Evolutionary conservation across 345 rosid species (phyloP), one percentile per base, ranked within the genome.

Genomic region (Lumnitzera racemosa): DNA sequence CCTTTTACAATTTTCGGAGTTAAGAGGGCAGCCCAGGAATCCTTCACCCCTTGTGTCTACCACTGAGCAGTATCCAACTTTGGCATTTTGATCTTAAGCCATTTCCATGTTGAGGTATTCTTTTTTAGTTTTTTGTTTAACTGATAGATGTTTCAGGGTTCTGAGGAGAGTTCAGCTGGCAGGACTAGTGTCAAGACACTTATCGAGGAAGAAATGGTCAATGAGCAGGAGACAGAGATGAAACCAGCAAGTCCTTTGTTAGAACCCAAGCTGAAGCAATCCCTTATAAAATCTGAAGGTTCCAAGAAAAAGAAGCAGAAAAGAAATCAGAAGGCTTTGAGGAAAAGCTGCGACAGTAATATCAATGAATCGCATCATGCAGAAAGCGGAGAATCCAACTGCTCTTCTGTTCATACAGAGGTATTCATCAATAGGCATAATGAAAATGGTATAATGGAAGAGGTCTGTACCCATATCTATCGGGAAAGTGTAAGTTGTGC

Each of bases 171-270:
- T 58, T 70, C 67, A 53, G 54, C 71, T 57, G 62, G 73, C 46
- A 84, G 79, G 73, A 87, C 94, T 61, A 88, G 96, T 68, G 89
- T 95, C 72, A 90, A 90, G 83, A 83, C 74, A 67, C 99, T 90
- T 66, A 87, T 95, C 20, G 99, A 92, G 66, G 89, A 90, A 72
- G 99, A 90, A 73, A 84, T 90, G 83, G 72, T 78, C 46, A 61
- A 58, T 16, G 88, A 85, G 70, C 72, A 73, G 58, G 74, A 50
- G 51, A 13, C 56, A 15, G 77, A 73, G 71, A 72, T 67, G 55
- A 81, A 83, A 69, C 70, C 46, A 55, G 71, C 55, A 15, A 70
- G 63, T 70, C 67, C 64, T 61, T 79, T 76, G 78, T 78, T 67
- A 36, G 80, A 75, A 71, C 64, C 70, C 54, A 71, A 78, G 51